Evolutionary conservation across 164 flowering plant genomes (phyloP).

Genomic region (Umbellularia californica): DNA sequence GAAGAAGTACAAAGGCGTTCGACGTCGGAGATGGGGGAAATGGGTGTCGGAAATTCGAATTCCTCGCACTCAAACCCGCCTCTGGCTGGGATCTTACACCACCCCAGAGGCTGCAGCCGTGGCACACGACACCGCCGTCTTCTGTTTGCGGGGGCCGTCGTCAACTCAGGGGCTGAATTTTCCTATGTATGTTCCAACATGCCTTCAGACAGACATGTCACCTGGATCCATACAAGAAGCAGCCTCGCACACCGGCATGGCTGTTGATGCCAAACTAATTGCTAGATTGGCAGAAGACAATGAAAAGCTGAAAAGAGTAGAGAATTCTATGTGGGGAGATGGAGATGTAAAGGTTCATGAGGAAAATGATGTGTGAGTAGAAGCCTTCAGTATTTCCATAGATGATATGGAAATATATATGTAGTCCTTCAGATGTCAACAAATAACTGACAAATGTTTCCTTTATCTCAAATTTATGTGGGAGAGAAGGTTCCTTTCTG

Average conservation of each 20-base stretch:
- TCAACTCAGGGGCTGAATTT: conserved; percentile 39
- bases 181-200: conserved; percentile 29
- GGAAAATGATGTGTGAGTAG: background rate
- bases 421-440: no score
- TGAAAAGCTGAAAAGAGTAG: background rate
- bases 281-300: background rate
- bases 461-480: background rate
- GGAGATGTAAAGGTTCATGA: conserved; percentile 9
- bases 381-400: background rate
- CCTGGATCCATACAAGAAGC: conserved; percentile 52
- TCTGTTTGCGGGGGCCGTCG: conserved; percentile 35
- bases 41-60: conserved; percentile 79
- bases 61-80: conserved; percentile 50
- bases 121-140: conserved; percentile 61
- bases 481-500: no score
- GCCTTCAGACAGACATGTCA: conserved; percentile 33
- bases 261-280: conserved; percentile 34
- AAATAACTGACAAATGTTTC: no score
- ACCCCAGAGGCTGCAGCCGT: conserved; percentile 66
- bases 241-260: conserved; percentile 66
- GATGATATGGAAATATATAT: conserved; percentile 4
- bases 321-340: background rate
- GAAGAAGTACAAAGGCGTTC: conserved; percentile 37
- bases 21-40: conserved; percentile 66
- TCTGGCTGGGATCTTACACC: conserved; percentile 68